Conservation (phyloP, 495 filamentous ascomycete genomes). For the Halenospora varia region DNA sequence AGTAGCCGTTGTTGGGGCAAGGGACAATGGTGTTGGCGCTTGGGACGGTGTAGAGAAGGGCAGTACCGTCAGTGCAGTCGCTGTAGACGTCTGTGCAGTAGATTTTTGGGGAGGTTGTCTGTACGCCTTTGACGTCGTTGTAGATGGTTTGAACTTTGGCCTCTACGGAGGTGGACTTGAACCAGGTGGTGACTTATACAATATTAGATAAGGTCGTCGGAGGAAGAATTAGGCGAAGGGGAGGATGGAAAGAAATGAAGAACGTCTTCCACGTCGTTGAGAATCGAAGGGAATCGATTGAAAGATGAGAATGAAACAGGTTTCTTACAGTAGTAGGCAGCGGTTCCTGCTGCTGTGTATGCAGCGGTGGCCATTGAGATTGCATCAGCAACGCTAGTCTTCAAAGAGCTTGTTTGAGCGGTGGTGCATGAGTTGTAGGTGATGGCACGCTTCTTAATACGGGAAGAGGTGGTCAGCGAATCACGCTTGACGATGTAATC, state of each 20-base stretch:
- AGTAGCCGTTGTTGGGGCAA: conserved; percentile 27
- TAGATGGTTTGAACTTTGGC: conserved; percentile 25
- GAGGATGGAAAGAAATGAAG: no score
- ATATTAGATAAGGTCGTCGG: no score
- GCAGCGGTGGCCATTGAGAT: conserved; percentile 23
- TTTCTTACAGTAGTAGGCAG: conserved; percentile 22
- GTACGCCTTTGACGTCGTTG: conserved; percentile 23
- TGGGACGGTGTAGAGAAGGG: conserved; percentile 24
- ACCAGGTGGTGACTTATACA: conserved; percentile 28
- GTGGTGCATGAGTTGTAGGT: conserved; percentile 21
- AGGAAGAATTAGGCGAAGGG: no score
- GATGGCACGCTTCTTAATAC: conserved; percentile 25
- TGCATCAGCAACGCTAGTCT: conserved; percentile 23
- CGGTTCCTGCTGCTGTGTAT: conserved; percentile 19
- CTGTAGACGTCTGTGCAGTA: conserved; percentile 26
- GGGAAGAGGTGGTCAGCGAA: conserved; percentile 11
- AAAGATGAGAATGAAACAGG: no score
- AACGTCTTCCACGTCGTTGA: no score
- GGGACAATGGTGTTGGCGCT: conserved; percentile 25
- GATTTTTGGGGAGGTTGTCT: conserved; percentile 26
- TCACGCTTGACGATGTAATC: conserved; percentile 20
- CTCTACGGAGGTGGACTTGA: conserved; percentile 19
- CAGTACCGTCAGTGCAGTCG: conserved; percentile 23
- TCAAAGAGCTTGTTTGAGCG: conserved; percentile 21
- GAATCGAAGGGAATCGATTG: no score